Base-by-base conservation (phyloP, 176 grass and related monocot genomes). In the Bolboschoenus planiculmis region DNA sequence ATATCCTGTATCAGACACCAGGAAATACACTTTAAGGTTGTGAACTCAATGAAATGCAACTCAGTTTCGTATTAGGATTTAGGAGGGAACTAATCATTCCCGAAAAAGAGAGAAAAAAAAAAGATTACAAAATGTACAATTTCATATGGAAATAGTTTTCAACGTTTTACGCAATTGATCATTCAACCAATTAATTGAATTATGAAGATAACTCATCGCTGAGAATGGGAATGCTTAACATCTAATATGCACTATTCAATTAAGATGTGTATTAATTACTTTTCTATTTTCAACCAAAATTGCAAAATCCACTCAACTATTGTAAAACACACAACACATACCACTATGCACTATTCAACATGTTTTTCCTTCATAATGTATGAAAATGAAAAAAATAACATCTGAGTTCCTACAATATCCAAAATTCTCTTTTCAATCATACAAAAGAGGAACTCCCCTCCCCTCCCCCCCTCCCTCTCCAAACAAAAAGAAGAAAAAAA, bases 391-490 rank as follows among this genome's bases (percentile, higher is more conserved):
- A 43, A 81, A 9, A 81, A 81, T 61, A 81, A 24, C 16, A 62
- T 62, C 10, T 3, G 33, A 81, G 78, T 82, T 63, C 57, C 56
- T 82, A 82, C 11, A 27, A 10, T 30, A 46, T 63, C 58, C 79
- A 65, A 82, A 82, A 82, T 60, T 82, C 37, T 46, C 54, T 65
- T 63, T 47, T 31, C 18, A 48, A 39, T 80, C 31, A 10, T 80
- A 80, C 50, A 57, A 80, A 37, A 80, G 31, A 39, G 21, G 24
- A 79, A 36, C 13, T 36, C 36, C 62, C 62, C 36, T 1, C 65
- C 18, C 23, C 23, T 60, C 23, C 33, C 10, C 4, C 61, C 2
- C 14, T 1, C 61, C 62, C 62, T 30, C 59, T 30, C 24, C 26
- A 48, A 48, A 9, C n/a, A 60, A 60, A 31, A 3, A 61, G 30